Base-by-base conservation (phyloP, 129 eudicot genomes). In the Smallanthus sonchifolius region DNA sequence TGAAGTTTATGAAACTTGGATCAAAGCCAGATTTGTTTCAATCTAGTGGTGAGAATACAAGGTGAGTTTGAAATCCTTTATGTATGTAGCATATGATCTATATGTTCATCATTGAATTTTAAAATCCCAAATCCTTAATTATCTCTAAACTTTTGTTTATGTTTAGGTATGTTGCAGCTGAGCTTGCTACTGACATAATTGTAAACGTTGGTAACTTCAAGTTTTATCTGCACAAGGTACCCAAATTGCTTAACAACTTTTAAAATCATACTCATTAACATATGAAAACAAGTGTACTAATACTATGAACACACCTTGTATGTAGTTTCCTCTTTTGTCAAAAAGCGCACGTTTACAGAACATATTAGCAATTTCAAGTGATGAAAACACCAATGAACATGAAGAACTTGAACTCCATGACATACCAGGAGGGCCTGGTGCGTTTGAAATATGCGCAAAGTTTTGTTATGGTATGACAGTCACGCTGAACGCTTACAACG, bases 1-100 rank as follows among this genome's bases (percentile, higher is more conserved):
- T 90, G 96, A 90, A 90, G 96, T 90, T 90, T 70, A 90, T 90
- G 96, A 90, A 90, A 84, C 96, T 90, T 81, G 96, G 96, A 72
- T 90, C 96, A 49, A 87, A 87, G 80, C 93, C 93, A 28, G 93
- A 90, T 85, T 79, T 80, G 44, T 87, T 90, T 76, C 93, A 90
- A 82, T 74, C 87, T 47, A 87, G 79, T 43, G 87, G 88, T 14
- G 96, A 90, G 69, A 85, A 83, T 80, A 85, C 82, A 40, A 80
- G 96, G 96, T 87, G 55, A 75, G 87, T 75, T 68, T 73, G 17
- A 55, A 38, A 65, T 80, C 69, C 38, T 67, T 67, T 76, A 55
- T 43, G 49, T 45, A 34, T 76, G 47, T 65, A 52, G 73, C 42
- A 64, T 38, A 15, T 20, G 64, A 14, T 65, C 36, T 48, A 39